Evolutionary conservation across 306 rosid species (phyloP), one percentile per base, ranked within the genome.

Genomic region (Citrullus mucosospermus): DNA sequence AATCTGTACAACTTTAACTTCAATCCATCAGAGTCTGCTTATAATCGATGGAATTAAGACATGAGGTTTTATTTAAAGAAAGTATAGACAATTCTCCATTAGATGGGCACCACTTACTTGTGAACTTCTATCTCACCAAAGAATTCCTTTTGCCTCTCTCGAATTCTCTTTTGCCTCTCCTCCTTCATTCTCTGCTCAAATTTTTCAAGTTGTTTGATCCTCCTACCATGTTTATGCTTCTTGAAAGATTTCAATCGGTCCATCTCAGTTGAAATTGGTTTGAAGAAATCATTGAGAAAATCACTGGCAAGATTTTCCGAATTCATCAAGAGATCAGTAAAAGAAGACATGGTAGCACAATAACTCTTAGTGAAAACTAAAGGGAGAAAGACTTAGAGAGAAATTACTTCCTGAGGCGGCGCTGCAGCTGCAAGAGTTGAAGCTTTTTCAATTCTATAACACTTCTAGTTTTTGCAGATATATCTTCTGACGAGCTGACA

Each of bases 121-220:
- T 96, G 99, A 81, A 91, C 90, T 86, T 96, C 99, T 76, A 96
- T 87, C 90, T 96, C 99, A 30, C 88, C 79, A 79, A 96, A 96
- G 84, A 96, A 96, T 69, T 96, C 99, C 89, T 93, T 96, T 86
- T 96, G 99, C 81, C 99, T 90, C 86, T 96, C 98, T 18, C 97
- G 97, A 56, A 91, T 90, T 81, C 99, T 88, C 86, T 96, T 96
- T 81, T 91, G 99, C 77, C 99, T 96, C 89, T 96, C 99, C 87
- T 96, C 99, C 90, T 88, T 96, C 99, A 96, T 96, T 88, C 88
- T 96, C 86, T 82, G 96, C 89, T 96, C 99, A 88, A 82, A 96
- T 84, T 81, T 96, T 83, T 96, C 99, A 76, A 93, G 87, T 86
- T 93, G 97, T 83, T 86, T 96, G 56, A 89, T 81, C 90, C 99